Percentiles rank a stretch among this genome's conserved stretches.
phyloP scores from a whole-genome alignment of 1,284 basidiomycete species.

The Cutaneotrichosporon cavernicola region DNA sequence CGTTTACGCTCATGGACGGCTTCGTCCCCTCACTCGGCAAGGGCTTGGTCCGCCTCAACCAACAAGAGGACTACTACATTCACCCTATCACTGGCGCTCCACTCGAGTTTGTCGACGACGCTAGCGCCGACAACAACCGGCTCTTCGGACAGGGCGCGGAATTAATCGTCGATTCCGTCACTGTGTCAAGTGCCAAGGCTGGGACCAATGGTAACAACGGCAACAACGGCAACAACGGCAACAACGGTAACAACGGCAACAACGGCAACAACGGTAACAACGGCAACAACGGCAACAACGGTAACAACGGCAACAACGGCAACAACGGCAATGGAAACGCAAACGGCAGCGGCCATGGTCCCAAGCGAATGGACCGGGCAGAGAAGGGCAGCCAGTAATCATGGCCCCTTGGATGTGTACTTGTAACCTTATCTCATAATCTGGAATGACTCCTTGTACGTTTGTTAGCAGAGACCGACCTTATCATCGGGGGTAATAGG shows the following conservation, averaged over 20 bases:
- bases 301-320: background rate
- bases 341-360: too few species aligned
- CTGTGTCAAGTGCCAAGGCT: background rate
- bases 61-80: conserved; percentile 4
- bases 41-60: conserved; percentile 7
- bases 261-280: background rate
- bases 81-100: background rate
- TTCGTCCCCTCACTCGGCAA: background rate
- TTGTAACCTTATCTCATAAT: too few species aligned
- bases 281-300: too few species aligned
- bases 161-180: background rate
- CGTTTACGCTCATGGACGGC: conserved; percentile 13
- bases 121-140: background rate
- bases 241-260: background rate
- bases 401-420: too few species aligned
- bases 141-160: background rate
- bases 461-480: too few species aligned
- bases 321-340: too few species aligned
- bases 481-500: too few species aligned
- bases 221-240: background rate
- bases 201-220: background rate
- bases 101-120: background rate
- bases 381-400: too few species aligned
- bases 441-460: too few species aligned
- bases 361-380: too few species aligned